Percentiles rank a stretch among this genome's conserved stretches.
These are phyloP conservation scores for Fraxinus latifolia DNA, from an alignment of 305 asterid species.

Conservation along the genomic window DNA sequence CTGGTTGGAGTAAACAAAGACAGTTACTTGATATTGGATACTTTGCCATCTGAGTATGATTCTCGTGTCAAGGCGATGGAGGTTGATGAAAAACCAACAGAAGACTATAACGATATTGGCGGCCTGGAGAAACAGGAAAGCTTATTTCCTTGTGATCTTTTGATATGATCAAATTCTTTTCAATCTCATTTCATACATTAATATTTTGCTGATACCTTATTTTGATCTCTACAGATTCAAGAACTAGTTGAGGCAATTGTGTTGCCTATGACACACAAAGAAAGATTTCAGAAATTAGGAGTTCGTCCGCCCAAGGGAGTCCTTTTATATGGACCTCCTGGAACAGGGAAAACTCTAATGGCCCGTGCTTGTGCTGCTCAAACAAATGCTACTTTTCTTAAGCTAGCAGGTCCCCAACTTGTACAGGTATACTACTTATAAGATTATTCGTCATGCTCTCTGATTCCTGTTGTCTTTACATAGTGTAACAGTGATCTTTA, in stretches of 20 bases:
- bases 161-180: neutral
- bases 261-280: constrained; percentile 91
- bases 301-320: constrained; percentile 75
- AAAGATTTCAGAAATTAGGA: constrained; percentile 83
- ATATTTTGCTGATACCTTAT: neutral
- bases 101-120: constrained; percentile 88
- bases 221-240: constrained; percentile 56
- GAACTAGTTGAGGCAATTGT: constrained; percentile 95
- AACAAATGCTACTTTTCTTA: constrained; percentile 94
- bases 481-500: neutral
- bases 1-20: constrained; percentile 94
- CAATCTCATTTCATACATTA: neutral
- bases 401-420: constrained; percentile 94
- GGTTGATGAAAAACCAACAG: constrained; percentile 98
- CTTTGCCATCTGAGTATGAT: constrained; percentile 94
- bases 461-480: neutral
- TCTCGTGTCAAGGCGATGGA: constrained; percentile 99
- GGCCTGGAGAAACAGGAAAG: constrained; percentile 93
- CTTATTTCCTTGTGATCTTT: neutral
- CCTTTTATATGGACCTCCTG: constrained; percentile 55
- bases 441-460: neutral
- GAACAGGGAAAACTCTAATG: constrained; percentile 54
- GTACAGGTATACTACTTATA: constrained; percentile 52
- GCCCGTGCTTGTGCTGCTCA: constrained; percentile 61
- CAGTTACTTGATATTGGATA: constrained; percentile 85